Conservation (phyloP, 345 rosid genomes). For the Corchorus capsularis region DNA sequence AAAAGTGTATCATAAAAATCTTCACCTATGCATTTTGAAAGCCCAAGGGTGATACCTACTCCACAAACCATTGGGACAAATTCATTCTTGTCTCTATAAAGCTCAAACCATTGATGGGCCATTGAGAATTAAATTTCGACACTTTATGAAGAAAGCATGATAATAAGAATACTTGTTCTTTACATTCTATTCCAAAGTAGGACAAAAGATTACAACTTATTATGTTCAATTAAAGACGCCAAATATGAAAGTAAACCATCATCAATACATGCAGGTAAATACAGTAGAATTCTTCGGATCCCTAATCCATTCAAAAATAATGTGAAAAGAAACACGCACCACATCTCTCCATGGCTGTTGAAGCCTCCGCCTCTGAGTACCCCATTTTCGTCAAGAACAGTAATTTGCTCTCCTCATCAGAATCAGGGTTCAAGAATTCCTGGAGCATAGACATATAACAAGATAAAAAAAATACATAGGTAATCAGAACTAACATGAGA, state of each 20-base stretch:
- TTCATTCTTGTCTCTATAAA: background rate
- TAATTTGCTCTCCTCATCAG: conserved; percentile 42
- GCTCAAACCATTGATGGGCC: background rate
- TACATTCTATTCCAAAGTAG: background rate
- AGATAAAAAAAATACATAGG: background rate
- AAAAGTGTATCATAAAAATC: background rate
- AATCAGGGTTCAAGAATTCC: conserved; percentile 40
- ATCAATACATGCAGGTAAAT: conserved; percentile 11
- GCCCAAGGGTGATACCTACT: background rate
- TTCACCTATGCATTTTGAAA: background rate
- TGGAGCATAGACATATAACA: conserved; percentile 23
- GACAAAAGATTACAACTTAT: background rate
- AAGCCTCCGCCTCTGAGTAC: conserved; percentile 58
- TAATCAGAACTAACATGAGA: background rate
- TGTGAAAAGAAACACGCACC: conserved; percentile 41
- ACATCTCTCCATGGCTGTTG: conserved; percentile 82
- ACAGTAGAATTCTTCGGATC: conserved; percentile 2
- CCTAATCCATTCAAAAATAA: background rate
- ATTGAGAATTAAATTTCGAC: background rate
- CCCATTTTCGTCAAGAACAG: conserved; percentile 64
- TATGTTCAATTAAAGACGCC: background rate
- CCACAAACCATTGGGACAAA: background rate
- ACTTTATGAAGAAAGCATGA: conserved; percentile 2
- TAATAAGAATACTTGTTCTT: background rate
- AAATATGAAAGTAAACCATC: conserved; percentile 8